These are phyloP conservation scores for Lachnellula suecica DNA, from an alignment of 2,329 filamentous ascomycete species.

Conservation along the genomic window DNA sequence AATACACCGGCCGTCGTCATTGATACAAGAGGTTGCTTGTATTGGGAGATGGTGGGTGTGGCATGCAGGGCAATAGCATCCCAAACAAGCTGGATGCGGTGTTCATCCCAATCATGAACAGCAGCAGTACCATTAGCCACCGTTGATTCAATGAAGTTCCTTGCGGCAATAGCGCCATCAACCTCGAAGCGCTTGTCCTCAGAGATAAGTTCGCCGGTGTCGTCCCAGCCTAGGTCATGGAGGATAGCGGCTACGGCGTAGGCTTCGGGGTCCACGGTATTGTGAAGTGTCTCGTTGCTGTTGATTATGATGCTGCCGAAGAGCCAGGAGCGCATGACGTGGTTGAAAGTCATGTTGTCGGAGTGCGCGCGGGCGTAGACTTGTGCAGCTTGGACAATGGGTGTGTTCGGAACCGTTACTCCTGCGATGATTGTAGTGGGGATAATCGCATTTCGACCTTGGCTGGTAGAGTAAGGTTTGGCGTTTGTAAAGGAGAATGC, in stretches of 20 bases:
- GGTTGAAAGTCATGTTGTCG: constrained; percentile 35
- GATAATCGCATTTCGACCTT: too few species aligned
- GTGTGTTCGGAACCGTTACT: constrained; percentile 34
- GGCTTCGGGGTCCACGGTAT: constrained; percentile 35
- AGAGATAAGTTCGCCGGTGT: constrained; percentile 35
- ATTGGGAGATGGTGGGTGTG: constrained; percentile 35
- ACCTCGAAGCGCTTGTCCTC: constrained; percentile 48
- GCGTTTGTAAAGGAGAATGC: too few species aligned
- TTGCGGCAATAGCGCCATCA: constrained; percentile 45
- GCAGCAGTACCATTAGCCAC: constrained; percentile 11
- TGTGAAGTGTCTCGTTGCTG: constrained; percentile 26
- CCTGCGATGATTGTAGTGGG: constrained; percentile 30
- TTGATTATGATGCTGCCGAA: constrained; percentile 35
- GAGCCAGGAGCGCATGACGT: constrained; percentile 36
- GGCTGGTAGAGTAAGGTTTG: too few species aligned
- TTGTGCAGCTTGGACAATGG: constrained; percentile 33
- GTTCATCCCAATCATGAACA: constrained; percentile 39
- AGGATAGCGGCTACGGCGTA: constrained; percentile 40
- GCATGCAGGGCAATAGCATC: constrained; percentile 49
- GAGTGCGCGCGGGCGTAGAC: constrained; percentile 31
- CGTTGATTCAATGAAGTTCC: constrained; percentile 35
- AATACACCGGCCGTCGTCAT: constrained; percentile 34
- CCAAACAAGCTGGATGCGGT: constrained; percentile 46
- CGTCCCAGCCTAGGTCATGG: constrained; percentile 42
- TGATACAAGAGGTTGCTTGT: constrained; percentile 44